phyloP scores from a whole-genome alignment of 208 protist species.

The Porcisia deanei region DNA sequence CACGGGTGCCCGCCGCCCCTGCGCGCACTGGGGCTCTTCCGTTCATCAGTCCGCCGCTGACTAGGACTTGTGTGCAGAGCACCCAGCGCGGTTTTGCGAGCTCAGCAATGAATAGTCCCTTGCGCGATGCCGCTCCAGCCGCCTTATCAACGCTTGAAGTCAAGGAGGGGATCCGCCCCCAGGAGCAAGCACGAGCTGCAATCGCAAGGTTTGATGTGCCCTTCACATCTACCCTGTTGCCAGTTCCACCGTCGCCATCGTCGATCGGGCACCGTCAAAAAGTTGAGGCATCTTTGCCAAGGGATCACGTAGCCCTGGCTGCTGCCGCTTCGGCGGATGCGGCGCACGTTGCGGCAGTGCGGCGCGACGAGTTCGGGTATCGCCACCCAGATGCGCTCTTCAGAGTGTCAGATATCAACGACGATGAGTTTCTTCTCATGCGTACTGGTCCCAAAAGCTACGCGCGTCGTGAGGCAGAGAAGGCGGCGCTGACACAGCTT shows the following conservation, averaged over 20 bases:
- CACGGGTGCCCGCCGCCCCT: neutral
- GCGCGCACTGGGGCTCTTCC: neutral
- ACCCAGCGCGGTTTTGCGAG: neutral
- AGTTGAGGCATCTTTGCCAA: neutral
- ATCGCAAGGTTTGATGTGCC: neutral
- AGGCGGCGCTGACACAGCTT: slow-evolving; percentile 9
- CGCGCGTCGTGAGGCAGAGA: slow-evolving; percentile 14
- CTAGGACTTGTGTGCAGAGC: neutral
- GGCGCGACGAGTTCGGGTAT: slow-evolving; percentile 39
- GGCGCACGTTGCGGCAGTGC: slow-evolving; percentile 2
- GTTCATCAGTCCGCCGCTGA: neutral
- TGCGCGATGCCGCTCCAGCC: slow-evolving; percentile 7
- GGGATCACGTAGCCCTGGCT: neutral
- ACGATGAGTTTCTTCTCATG: slow-evolving; percentile 65
- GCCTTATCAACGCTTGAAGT: neutral
- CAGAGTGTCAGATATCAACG: slow-evolving; percentile 77
- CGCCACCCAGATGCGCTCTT: slow-evolving; percentile 49
- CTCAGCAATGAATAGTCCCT: neutral
- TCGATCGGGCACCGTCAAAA: neutral
- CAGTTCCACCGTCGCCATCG: neutral
- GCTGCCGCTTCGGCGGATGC: neutral
- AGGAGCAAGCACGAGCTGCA: too few species aligned
- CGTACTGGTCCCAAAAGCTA: slow-evolving; percentile 40
- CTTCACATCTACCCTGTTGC: neutral
- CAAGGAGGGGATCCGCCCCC: too few species aligned